Conservation (phyloP, 1,139 yeast species). For the Hansenula sp. region DNA sequence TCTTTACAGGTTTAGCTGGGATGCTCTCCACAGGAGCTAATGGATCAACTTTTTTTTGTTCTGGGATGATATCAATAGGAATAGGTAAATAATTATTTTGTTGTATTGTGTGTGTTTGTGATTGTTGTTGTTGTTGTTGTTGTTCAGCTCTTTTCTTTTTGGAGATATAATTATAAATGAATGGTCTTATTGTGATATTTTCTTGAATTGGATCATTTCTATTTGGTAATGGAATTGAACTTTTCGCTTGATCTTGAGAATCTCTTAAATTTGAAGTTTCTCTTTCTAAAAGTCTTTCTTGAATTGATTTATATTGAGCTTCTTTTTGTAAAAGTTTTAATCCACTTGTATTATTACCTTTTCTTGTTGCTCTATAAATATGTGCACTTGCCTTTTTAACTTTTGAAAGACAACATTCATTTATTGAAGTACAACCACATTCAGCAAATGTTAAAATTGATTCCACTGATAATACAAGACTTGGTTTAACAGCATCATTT, state of each 20-base stretch:
- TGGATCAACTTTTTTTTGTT: not conserved
- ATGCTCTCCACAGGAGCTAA: not conserved
- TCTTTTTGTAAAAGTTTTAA: conserved; percentile 26
- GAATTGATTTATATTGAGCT: conserved; percentile 27
- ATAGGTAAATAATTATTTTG: conserved; percentile 21
- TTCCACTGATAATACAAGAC: conserved; percentile 56
- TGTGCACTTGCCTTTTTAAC: conserved; percentile 58
- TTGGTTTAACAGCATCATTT: conserved; percentile 44
- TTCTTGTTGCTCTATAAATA: conserved; percentile 52
- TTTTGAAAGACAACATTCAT: conserved; percentile 53
- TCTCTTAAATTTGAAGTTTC: conserved; percentile 13
- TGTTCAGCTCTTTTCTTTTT: conserved; percentile 8
- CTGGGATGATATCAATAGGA: conserved; percentile 16
- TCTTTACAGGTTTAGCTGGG: conserved; percentile 36
- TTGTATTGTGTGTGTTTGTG: not conserved
- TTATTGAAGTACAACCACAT: conserved; percentile 55
- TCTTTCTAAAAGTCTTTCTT: conserved; percentile 24
- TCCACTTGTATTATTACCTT: conserved; percentile 32
- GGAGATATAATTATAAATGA: conserved; percentile 13
- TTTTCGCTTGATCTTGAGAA: conserved; percentile 8
- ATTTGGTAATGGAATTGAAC: conserved; percentile 7
- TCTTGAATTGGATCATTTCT: conserved; percentile 6
- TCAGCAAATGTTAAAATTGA: conserved; percentile 62
- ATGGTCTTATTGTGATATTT: conserved; percentile 16
- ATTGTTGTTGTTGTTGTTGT: conserved; percentile 3